Percentiles rank a stretch among this genome's conserved stretches.
Conservation (phyloP, 176 grass and related monocot genomes). For the Oryza glumipatula region DNA sequence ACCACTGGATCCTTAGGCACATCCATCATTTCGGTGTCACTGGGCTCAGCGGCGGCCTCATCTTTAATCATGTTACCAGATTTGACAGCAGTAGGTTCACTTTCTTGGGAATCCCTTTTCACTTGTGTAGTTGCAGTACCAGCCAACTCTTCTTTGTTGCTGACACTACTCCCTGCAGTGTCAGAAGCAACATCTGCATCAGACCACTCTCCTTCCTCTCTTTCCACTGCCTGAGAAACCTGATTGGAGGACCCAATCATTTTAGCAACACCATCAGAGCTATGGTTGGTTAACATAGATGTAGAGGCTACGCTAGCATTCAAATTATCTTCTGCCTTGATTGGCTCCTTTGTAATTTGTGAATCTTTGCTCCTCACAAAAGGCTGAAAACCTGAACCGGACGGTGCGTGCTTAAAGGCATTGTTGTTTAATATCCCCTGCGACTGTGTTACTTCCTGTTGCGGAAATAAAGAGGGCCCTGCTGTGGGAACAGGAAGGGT, state of each 20-base stretch:
- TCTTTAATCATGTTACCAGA: slow-evolving; percentile 40
- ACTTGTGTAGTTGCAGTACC: slow-evolving; percentile 41
- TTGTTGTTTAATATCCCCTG: slow-evolving; percentile 82
- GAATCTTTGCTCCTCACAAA: slow-evolving; percentile 75
- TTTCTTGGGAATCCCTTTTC: slow-evolving; percentile 60
- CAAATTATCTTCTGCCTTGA: slow-evolving; percentile 30
- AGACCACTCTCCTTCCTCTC: slow-evolving; percentile 99
- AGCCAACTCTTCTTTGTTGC: slow-evolving; percentile 56
- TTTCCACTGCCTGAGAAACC: slow-evolving; percentile 60
- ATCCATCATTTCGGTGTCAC: slow-evolving; percentile 60
- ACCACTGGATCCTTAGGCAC: slow-evolving; percentile 49
- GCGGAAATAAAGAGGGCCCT: slow-evolving; percentile 46
- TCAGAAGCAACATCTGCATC: slow-evolving; percentile 80
- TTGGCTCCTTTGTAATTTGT: slow-evolving; percentile 30
- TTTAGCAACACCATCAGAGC: slow-evolving; percentile 27
- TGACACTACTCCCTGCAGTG: slow-evolving; percentile 46
- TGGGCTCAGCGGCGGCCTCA: slow-evolving; percentile 46
- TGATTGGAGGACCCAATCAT: slow-evolving; percentile 40
- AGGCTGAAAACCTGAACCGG: slow-evolving; percentile 82
- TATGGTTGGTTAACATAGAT: slow-evolving; percentile 39
- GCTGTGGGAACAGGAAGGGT: slow-evolving; percentile 60
- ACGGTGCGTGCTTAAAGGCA: slow-evolving; percentile 82
- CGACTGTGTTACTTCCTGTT: slow-evolving; percentile 51
- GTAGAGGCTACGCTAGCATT: slow-evolving; percentile 44
- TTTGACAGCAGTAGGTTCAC: slow-evolving; percentile 43